A percentile compares a stretch with the other conserved stretches of the same genome.
These are phyloP conservation scores for Plicaturopsis crispa DNA, from an alignment of 768 basidiomycete genomes.

Conservation along the genomic window DNA sequence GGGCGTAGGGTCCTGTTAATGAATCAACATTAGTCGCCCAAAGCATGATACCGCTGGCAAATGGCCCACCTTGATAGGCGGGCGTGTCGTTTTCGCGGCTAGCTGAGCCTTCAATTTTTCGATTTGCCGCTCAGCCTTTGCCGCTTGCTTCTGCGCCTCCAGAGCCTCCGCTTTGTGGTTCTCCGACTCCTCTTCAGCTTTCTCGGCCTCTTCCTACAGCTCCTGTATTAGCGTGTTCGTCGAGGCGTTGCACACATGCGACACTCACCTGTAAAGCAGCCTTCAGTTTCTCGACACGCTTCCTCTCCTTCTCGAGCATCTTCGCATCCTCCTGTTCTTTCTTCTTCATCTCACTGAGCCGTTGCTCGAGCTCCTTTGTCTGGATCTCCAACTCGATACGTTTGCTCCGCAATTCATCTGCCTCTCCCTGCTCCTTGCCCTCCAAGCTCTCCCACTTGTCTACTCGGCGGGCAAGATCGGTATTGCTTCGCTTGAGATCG, in stretches of 20 bases:
- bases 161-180: conserved; percentile 28
- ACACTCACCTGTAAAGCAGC: conserved; percentile 1
- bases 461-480: conserved; percentile 54
- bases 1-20: conserved; percentile 4
- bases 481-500: conserved; percentile 48
- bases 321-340: conserved; percentile 13
- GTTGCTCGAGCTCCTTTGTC: conserved; percentile 36
- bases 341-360: conserved; percentile 21
- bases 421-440: conserved; percentile 51
- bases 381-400: conserved; percentile 50
- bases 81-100: conserved; percentile 23
- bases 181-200: conserved; percentile 32
- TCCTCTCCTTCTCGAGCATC: conserved; percentile 16
- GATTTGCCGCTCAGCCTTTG: conserved; percentile 33
- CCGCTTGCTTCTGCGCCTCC: conserved; percentile 24
- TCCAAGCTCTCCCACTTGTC: conserved; percentile 65
- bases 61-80: too few species aligned
- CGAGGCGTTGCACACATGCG: too few species aligned
- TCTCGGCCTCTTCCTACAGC: conserved; percentile 25
- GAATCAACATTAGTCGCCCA: too few species aligned
- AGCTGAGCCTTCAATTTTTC: conserved; percentile 38
- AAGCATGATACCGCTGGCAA: too few species aligned
- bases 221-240: conserved; percentile 26
- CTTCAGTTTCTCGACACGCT: conserved; percentile 19
- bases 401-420: conserved; percentile 45